Conservation (phyloP, 2,329 filamentous ascomycete species). For the Epichloe uncinata region DNA sequence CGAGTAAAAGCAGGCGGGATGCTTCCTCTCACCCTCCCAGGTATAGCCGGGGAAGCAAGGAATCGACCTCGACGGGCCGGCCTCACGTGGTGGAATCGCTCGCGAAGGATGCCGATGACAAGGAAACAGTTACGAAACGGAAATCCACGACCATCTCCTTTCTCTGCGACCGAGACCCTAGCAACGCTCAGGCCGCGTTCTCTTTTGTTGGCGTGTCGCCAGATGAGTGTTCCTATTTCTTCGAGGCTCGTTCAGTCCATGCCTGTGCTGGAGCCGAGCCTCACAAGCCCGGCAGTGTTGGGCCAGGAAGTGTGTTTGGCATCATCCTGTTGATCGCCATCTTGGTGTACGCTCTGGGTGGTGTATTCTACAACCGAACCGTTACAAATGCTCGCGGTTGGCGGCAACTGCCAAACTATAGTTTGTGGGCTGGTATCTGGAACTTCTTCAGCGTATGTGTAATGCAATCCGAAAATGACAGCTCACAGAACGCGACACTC, state of each 20-base stretch:
- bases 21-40: background rate
- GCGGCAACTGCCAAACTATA: constrained; percentile 91
- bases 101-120: constrained; percentile 17
- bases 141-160: constrained; percentile 88
- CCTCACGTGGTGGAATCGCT: constrained; percentile 12
- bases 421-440: constrained; percentile 79
- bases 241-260: constrained; percentile 76
- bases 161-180: constrained; percentile 75
- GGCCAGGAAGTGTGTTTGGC: constrained; percentile 68
- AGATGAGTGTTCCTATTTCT: constrained; percentile 90
- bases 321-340: constrained; percentile 70
- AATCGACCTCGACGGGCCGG: background rate
- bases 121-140: constrained; percentile 24
- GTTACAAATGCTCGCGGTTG: constrained; percentile 90
- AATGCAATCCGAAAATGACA: constrained; percentile 18
- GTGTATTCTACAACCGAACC: constrained; percentile 89
- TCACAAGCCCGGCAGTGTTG: constrained; percentile 57
- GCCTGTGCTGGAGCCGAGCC: constrained; percentile 60
- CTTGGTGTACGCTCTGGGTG: constrained; percentile 79
- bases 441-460: constrained; percentile 58
- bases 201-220: constrained; percentile 75
- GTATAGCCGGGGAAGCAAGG: background rate
- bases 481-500: constrained; percentile 12
- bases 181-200: constrained; percentile 51
- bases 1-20: constrained; percentile 15